Evolutionary conservation across 129 eudicot species (phyloP), one percentile per base, ranked within the genome.

Genomic region (Erigeron canadensis): DNA sequence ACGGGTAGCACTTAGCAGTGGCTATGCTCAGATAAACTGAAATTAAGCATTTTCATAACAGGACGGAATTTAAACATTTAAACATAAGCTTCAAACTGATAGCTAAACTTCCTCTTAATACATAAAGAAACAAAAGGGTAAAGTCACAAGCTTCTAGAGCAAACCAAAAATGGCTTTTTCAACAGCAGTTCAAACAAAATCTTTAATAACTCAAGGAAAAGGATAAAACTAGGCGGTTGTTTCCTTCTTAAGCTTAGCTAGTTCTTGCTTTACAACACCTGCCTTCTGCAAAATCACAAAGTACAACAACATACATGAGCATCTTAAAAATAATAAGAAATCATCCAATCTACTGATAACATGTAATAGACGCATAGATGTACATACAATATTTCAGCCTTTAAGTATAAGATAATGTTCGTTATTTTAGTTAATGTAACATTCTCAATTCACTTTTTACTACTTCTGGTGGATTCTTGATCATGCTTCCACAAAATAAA

Each of bases 211-310:
- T 19, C 12, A 15, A 44, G 2, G 0, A 58, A 61, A 77, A 69
- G 37, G 37, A 42, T 48, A 23, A 47, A 18, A 19, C 54, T 74
- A 83, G 53, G 79, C 75, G 21, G 81, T 53, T 15, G 72, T 79
- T 51, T 77, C 79, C 84, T 83, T 83, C 71, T 83, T 83, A 47
- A 83, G 81, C 73, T 79, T 79, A 6, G 84, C 84, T 3, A 83
- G 70, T 17, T 83, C 87, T 69, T 79, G 84, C 87, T 81, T 83
- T 22, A 83, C 87, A 71, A 83, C 84, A 51, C 84, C 87, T 65
- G 84, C 87, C 63, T 79, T 83, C 87, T 79, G 84, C 79, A 75
- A 71, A 10, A 42, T 65, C 69, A 71, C 47, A 82, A 71, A 34
- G 21, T 37, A 59, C 34, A 76, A 48, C 19, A 37, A 39, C 21